Evolutionary conservation across 345 rosid species (phyloP), one percentile per base, ranked within the genome.

Genomic region (Lagerstroemia speciosa): DNA sequence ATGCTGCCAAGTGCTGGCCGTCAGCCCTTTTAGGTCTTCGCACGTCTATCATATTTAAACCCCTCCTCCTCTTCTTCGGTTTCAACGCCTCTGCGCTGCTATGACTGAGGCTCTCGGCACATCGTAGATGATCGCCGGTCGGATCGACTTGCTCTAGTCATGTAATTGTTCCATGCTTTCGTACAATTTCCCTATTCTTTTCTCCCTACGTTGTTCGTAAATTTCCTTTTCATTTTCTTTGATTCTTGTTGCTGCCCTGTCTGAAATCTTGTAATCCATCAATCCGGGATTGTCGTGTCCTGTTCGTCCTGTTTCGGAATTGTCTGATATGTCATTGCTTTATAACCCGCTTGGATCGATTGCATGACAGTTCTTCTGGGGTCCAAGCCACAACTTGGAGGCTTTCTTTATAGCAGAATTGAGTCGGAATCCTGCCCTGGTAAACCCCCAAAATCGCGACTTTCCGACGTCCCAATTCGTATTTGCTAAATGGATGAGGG

Each of bases 401-500:
- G 60, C 11, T n/a, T 24, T 53, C 60, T n/a, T 53, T 53, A 24
- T 0, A 30, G 26, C 60, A 0, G 1, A 53, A 53, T 53, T 53
- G 60, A 53, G 60, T 16, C 53, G 24, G 17, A 48, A 48, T 48
- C 53, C 53, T 7, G 24, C 53, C n/a, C 3, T 3, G 53, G 53
- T 62, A 38, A 62, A 36, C 19, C 15, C 20, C 34, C 43, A 33
- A 30, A 24, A 36, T 36, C 41, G 41, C 24, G 26, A 17, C 66
- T 64, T 33, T 8, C 17, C 43, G 6, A 22, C 29, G 20, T 64
- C 15, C 29, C 26, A 64, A 24, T 64, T 36, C 29, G 24, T 34
- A 22, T 19, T 29, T 34, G 31, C 68, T 63, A 46, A 55, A 90
- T 95, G 99, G 98, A 88, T 29, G 96, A 90, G 53, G 99, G 99